phyloP scores from a whole-genome alignment of 495 filamentous ascomycete genomes.

The Xylaria venustula region DNA sequence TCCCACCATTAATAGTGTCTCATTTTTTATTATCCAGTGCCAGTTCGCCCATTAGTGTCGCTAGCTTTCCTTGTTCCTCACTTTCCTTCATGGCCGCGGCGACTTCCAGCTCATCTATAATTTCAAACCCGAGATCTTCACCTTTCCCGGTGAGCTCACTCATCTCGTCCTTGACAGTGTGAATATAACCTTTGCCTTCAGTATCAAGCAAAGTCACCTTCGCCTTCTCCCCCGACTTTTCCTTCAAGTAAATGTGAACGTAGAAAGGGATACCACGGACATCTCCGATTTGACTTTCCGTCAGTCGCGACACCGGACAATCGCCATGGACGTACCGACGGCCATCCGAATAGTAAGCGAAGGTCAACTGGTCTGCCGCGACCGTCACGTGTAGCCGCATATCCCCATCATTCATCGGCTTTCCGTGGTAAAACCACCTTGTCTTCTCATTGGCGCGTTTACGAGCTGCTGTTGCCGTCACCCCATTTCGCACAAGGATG shows the following conservation, averaged over 20 bases:
- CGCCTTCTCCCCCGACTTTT: not conserved
- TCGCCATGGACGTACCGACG: not conserved
- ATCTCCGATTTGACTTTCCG: not conserved
- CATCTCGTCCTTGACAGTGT: not conserved
- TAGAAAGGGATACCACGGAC: not conserved
- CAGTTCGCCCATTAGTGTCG: not conserved
- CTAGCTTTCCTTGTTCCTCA: not conserved
- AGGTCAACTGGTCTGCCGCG: not conserved
- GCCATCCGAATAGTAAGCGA: not conserved
- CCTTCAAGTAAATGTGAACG: not conserved
- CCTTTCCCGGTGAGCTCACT: not conserved
- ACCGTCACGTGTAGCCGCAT: constrained; percentile 3
- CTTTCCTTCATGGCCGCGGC: not conserved
- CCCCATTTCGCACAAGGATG: not conserved
- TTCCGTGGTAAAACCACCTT: not conserved
- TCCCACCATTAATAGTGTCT: too few relatives aligned
- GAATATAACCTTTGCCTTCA: not conserved
- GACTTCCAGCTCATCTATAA: not conserved
- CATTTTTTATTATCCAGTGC: not conserved
- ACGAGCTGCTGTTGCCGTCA: not conserved
- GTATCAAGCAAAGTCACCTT: not conserved
- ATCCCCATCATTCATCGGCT: constrained; percentile 2
- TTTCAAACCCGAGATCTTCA: not conserved
- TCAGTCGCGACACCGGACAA: constrained; percentile 1
- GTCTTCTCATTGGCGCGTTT: not conserved